Percentiles rank a stretch among this genome's conserved stretches.
phyloP scores from a whole-genome alignment of 2,329 filamentous ascomycete genomes.

The Alternaria sp. region DNA sequence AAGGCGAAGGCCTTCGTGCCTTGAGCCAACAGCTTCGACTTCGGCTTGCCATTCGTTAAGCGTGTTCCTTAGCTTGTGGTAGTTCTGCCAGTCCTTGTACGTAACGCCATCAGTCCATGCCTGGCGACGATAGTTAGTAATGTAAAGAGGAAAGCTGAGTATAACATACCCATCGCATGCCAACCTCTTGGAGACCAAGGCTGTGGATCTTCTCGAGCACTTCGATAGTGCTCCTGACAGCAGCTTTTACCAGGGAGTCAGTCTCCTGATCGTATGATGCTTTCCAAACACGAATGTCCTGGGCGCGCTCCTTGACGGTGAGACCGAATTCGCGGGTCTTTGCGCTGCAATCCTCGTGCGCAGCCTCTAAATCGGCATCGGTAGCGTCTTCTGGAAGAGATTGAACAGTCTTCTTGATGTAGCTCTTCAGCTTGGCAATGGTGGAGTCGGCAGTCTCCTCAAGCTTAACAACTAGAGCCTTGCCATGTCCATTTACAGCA shows the following conservation, averaged over 20 bases:
- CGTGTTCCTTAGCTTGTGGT: constrained; percentile 83
- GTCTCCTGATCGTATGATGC: constrained; percentile 75
- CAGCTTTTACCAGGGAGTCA: constrained; percentile 71
- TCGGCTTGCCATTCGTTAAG: constrained; percentile 86
- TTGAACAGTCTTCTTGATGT: constrained; percentile 66
- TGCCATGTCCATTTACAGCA: constrained; percentile 71
- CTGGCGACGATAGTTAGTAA: constrained; percentile 10
- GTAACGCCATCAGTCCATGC: constrained; percentile 95
- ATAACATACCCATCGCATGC: constrained; percentile 74
- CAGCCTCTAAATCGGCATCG: constrained; percentile 61
- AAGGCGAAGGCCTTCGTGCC: constrained; percentile 73
- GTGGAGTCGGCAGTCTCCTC: constrained; percentile 72
- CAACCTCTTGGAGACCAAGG: constrained; percentile 87
- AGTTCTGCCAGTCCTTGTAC: constrained; percentile 97
- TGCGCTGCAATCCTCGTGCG: constrained; percentile 61
- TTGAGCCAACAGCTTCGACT: constrained; percentile 77
- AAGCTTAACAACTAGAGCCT: constrained; percentile 72
- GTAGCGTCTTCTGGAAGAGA: constrained; percentile 67
- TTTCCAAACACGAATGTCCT: constrained; percentile 79
- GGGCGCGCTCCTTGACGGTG: constrained; percentile 77
- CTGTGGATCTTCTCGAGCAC: constrained; percentile 84
- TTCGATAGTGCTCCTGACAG: constrained; percentile 80
- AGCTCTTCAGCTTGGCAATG: constrained; percentile 70
- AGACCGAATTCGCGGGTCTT: constrained; percentile 73
- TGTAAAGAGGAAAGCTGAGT: neutral